Evolutionary conservation across 805 yeast genomes (phyloP).

Genomic region (Barnettozyma pratensis): DNA sequence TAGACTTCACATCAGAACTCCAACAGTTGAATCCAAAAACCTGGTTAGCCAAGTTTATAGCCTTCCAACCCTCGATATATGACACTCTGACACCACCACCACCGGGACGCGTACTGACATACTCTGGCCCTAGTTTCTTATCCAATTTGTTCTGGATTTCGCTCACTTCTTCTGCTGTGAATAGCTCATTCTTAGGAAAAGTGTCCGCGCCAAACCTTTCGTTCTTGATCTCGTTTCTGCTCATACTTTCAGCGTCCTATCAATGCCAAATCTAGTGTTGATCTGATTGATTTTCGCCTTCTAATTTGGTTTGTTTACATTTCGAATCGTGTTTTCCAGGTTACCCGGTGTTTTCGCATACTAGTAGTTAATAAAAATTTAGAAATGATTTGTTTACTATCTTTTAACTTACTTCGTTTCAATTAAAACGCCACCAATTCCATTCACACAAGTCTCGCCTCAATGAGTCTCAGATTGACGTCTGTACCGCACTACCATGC

Average conservation of each 20-base stretch:
- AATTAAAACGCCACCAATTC: too few relatives aligned
- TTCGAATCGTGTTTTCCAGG: not conserved
- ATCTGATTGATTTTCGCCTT: not conserved
- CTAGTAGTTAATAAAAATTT: too few relatives aligned
- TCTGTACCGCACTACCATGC: slow-evolving; percentile 30
- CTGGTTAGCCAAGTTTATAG: slow-evolving; percentile 71
- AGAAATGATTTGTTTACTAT: not conserved
- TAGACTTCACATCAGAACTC: slow-evolving; percentile 64
- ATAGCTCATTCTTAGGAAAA: slow-evolving; percentile 17
- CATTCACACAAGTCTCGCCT: not conserved
- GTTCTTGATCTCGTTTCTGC: slow-evolving; percentile 5
- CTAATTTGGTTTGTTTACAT: slow-evolving; percentile 2
- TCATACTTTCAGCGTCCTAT: not conserved
- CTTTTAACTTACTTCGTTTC: not conserved
- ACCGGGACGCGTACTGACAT: slow-evolving; percentile 68
- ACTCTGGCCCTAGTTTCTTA: slow-evolving; percentile 67
- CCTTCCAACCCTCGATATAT: slow-evolving; percentile 82
- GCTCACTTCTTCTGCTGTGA: slow-evolving; percentile 10
- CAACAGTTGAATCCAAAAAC: slow-evolving; percentile 83
- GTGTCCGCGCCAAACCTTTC: not conserved
- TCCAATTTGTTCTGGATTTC: slow-evolving; percentile 35
- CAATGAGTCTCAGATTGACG: not conserved
- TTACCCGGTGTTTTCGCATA: not conserved
- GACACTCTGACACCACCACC: slow-evolving; percentile 67
- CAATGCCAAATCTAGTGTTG: too few relatives aligned